Base-by-base conservation (phyloP, 169 alveolate species). In the Babesia caballi region DNA sequence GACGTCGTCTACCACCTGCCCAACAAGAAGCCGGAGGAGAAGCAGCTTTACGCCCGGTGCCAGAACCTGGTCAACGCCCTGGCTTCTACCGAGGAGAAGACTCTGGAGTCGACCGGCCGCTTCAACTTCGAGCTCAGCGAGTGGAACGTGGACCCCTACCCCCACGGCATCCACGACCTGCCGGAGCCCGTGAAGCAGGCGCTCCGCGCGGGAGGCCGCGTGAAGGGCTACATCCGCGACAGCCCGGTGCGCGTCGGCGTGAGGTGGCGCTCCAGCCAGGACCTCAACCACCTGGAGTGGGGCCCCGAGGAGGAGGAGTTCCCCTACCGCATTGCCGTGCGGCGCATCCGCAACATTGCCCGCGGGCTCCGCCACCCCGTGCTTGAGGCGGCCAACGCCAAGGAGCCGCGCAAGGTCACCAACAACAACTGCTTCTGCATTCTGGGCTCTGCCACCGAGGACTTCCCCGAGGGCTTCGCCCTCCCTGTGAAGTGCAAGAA, bases 71-170 rank as follows among this genome's bases (percentile, higher is more conserved):
- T 84, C 44, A 78, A 46, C 5, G 88, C 86, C 32, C 65, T 89
- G 70, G 71, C 78, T 15, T 72, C 82, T 23, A 54, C 69, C 6
- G 87, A 70, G 25, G 84, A 75, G 33, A 66, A 65, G n/a, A 52
- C 82, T 27, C 70, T 66, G 35, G 85, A 85, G 52, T 82, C 82
- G 15, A 81, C 75, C 36, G 73, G 82, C 14, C 54, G 70, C 17
- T 91, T 91, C 66, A 89, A 88, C 82, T 91, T 94, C 61, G 90
- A 59, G 7, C 81, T 93, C 33, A 88, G 96, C 32, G 95, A 89
- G 60, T 94, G 95, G 95, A 92, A 91, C 70, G 94, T 90, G 28
- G 97, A 94, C 44, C 97, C 97, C 12, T 94, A 94, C 58, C 95
- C 96, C 25, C 91, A 94, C 70, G 97, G 97, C 42, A 95, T 92